These are phyloP conservation scores for Cardamine occulta DNA, from an alignment of 345 rosid species.

Conservation along the genomic window DNA sequence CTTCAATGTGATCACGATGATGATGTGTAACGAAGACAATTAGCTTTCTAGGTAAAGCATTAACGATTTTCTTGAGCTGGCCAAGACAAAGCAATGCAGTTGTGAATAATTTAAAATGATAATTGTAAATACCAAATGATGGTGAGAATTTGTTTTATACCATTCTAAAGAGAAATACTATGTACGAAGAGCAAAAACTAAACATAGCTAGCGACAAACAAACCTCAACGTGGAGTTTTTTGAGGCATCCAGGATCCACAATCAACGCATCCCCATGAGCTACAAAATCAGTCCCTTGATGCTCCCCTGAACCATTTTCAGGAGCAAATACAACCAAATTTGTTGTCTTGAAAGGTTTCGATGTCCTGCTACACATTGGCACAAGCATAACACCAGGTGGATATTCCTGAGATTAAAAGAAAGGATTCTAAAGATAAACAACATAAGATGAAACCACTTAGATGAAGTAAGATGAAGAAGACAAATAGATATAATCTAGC, in stretches of 20 bases:
- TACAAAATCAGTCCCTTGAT: constrained; percentile 45
- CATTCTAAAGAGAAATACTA: not conserved
- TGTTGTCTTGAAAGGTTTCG: constrained; percentile 75
- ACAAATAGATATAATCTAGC: not conserved
- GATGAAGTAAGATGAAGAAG: not conserved
- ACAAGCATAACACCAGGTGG: constrained; percentile 80
- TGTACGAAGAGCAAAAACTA: not conserved
- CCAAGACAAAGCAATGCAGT: constrained; percentile 39
- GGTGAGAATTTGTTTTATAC: constrained; percentile 1
- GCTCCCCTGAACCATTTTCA: constrained; percentile 43
- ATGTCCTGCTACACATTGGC: constrained; percentile 81
- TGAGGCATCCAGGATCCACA: constrained; percentile 82
- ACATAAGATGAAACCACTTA: not conserved
- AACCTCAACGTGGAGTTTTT: constrained; percentile 65
- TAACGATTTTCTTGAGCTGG: constrained; percentile 70
- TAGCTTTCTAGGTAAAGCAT: constrained; percentile 73
- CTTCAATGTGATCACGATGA: constrained; percentile 85
- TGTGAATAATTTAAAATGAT: not conserved
- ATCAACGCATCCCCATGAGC: constrained; percentile 79
- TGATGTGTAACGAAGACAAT: constrained; percentile 87
- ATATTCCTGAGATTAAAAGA: constrained; percentile 66
- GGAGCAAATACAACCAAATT: constrained; percentile 81
- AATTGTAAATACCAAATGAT: constrained; percentile 5
- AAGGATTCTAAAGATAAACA: constrained; percentile 14
- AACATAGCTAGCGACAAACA: constrained; percentile 43